A percentile compares a stretch with the other conserved stretches of the same genome.
phyloP scores from a whole-genome alignment of 768 basidiomycete genomes.

The Mycena floridula region DNA sequence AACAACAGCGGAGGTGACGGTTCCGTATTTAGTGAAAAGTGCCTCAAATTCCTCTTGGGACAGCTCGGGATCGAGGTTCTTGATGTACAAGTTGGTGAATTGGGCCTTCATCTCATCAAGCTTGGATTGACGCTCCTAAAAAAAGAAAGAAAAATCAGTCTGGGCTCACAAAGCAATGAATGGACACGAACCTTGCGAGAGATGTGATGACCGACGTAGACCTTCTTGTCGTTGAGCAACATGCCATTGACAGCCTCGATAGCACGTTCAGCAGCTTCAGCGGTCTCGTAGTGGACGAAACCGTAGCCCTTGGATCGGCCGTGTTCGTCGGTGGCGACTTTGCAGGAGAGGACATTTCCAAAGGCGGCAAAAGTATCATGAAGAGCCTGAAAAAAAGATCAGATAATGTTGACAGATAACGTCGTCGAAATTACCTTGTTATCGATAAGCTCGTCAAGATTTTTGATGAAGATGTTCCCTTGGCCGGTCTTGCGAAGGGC shows the following conservation, averaged over 20 bases:
- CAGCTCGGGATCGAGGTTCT: conserved; percentile 87
- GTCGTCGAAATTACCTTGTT: conserved; percentile 63
- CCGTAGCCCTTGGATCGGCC: conserved; percentile 97
- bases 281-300: conserved; percentile 98
- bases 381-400: conserved; percentile 59
- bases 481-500: conserved; percentile 98
- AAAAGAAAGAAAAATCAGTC: no score
- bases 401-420: background rate
- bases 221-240: conserved; percentile 99
- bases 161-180: background rate
- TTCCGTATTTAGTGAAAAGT: conserved; percentile 73
- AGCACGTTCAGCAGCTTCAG: conserved; percentile 90
- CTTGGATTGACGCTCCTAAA: conserved; percentile 93
- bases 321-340: conserved; percentile 94
- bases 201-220: conserved; percentile 96
- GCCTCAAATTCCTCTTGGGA: conserved; percentile 81
- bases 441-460: conserved; percentile 94
- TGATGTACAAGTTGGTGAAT: conserved; percentile 98
- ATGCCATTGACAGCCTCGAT: conserved; percentile 99
- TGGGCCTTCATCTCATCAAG: conserved; percentile 96
- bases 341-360: conserved; percentile 98
- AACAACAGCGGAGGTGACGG: conserved; percentile 84
- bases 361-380: conserved; percentile 99
- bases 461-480: conserved; percentile 99
- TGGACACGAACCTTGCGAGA: conserved; percentile 72